Evolutionary conservation across 2,329 filamentous ascomycete species (phyloP).

Genomic region (Colletotrichum chlorophyti): DNA sequence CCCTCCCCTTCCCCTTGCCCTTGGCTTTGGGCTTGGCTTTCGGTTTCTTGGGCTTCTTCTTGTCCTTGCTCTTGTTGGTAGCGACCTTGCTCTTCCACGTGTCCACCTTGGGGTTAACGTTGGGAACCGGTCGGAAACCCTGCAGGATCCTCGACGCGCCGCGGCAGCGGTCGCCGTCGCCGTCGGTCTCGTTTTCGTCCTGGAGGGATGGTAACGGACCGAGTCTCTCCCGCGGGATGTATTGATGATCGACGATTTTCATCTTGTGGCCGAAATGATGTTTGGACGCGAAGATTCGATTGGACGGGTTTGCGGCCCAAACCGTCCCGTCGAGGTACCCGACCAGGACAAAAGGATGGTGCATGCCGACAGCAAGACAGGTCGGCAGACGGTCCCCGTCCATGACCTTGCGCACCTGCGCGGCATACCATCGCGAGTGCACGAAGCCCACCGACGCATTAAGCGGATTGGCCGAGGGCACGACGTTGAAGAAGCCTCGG

Average conservation of each 20-base stretch:
- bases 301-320: constrained; percentile 54
- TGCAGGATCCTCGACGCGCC: constrained; percentile 59
- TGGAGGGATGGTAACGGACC: background rate
- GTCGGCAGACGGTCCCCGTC: constrained; percentile 57
- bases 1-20: constrained; percentile 36
- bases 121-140: constrained; percentile 58
- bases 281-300: constrained; percentile 48
- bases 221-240: constrained; percentile 44
- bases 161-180: constrained; percentile 32
- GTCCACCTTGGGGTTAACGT: constrained; percentile 52
- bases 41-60: constrained; percentile 43
- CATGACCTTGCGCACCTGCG: constrained; percentile 58
- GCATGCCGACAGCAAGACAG: constrained; percentile 55
- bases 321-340: constrained; percentile 62
- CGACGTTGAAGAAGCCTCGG: constrained; percentile 59
- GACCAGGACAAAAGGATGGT: constrained; percentile 60
- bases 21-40: constrained; percentile 45
- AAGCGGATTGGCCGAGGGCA: constrained; percentile 59
- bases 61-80: constrained; percentile 42
- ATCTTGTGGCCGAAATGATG: constrained; percentile 46
- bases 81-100: constrained; percentile 47
- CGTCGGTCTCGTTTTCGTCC: background rate
- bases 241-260: constrained; percentile 62
- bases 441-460: constrained; percentile 61
- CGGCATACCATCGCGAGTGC: constrained; percentile 56